phyloP scores from a whole-genome alignment of 2,329 filamentous ascomycete genomes.

The Botrytis pseudocinerea region DNA sequence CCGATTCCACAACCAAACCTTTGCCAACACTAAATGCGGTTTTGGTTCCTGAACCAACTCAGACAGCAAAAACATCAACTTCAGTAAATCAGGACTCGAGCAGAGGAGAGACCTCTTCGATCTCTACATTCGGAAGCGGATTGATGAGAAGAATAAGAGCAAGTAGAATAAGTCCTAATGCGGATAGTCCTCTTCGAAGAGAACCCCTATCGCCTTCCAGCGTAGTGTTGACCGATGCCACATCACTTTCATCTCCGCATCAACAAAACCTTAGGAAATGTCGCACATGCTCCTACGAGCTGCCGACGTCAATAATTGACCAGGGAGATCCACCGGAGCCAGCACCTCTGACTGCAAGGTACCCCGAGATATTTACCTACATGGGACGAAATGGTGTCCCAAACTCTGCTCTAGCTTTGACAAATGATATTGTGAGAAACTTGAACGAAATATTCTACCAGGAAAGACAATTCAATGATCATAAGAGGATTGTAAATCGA shows the following conservation, averaged over 20 bases:
- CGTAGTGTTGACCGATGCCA: not conserved
- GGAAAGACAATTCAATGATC: conserved; percentile 5
- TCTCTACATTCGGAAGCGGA: not conserved
- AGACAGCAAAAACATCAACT: not conserved
- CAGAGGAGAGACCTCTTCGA: not conserved
- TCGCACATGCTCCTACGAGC: conserved; percentile 1
- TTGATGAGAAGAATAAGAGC: not conserved
- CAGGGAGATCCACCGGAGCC: not conserved
- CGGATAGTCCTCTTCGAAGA: not conserved
- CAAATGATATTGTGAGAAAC: conserved; percentile 3
- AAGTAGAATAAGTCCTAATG: not conserved
- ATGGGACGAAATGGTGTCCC: conserved; percentile 13
- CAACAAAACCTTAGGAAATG: not conserved
- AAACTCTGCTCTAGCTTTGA: conserved; percentile 17
- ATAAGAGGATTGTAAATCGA: not conserved
- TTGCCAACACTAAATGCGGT: not conserved
- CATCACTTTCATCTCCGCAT: not conserved
- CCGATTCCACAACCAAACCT: not conserved
- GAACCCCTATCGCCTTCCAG: not conserved
- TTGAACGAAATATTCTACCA: conserved; percentile 12
- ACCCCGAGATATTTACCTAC: conserved; percentile 22
- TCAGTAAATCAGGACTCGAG: not conserved
- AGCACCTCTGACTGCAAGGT: not conserved
- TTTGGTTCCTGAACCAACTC: not conserved
- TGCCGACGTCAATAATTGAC: not conserved